A percentile compares a stretch with the other conserved stretches of the same genome.
Conservation (phyloP, 106 monocot genomes). For the Dendrobium chrysotoxum region DNA sequence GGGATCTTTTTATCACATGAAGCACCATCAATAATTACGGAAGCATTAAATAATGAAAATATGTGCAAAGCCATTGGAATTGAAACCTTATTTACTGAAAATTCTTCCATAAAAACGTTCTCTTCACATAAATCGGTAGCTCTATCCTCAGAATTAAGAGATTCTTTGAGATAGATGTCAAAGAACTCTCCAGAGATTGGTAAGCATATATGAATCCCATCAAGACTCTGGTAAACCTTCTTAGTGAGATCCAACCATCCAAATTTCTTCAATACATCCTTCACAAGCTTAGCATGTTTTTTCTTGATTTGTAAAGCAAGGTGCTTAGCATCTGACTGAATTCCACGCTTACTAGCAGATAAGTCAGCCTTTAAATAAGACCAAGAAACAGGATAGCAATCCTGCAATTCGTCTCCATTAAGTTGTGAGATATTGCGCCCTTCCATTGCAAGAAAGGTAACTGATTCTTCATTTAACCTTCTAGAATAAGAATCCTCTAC, state of each 20-base stretch:
- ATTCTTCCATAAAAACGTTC: slow-evolving; percentile 16
- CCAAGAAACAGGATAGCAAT: neutral
- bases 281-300: slow-evolving; percentile 68
- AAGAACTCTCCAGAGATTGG: slow-evolving; percentile 42
- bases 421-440: neutral
- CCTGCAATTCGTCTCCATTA: neutral
- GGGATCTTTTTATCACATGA: slow-evolving; percentile 24
- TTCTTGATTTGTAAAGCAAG: slow-evolving; percentile 56
- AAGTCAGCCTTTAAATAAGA: slow-evolving; percentile 4
- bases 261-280: slow-evolving; percentile 76
- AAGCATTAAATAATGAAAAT: slow-evolving; percentile 39
- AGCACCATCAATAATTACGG: slow-evolving; percentile 31
- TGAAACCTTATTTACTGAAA: slow-evolving; percentile 29
- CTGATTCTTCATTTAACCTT: slow-evolving; percentile 7
- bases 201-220: slow-evolving; percentile 52
- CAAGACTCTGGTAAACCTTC: slow-evolving; percentile 47
- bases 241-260: slow-evolving; percentile 78
- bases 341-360: neutral
- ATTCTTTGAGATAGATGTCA: slow-evolving; percentile 23
- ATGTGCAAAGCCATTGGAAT: slow-evolving; percentile 24
- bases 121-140: slow-evolving; percentile 7
- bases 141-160: slow-evolving; percentile 10
- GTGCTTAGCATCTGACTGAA: slow-evolving; percentile 12
- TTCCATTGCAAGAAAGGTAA: neutral
- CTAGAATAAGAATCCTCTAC: neutral